A percentile compares a stretch with the other conserved stretches of the same genome.
Evolutionary conservation across 1,284 basidiomycete genomes (phyloP).

Genomic region (Flammula alnicola): DNA sequence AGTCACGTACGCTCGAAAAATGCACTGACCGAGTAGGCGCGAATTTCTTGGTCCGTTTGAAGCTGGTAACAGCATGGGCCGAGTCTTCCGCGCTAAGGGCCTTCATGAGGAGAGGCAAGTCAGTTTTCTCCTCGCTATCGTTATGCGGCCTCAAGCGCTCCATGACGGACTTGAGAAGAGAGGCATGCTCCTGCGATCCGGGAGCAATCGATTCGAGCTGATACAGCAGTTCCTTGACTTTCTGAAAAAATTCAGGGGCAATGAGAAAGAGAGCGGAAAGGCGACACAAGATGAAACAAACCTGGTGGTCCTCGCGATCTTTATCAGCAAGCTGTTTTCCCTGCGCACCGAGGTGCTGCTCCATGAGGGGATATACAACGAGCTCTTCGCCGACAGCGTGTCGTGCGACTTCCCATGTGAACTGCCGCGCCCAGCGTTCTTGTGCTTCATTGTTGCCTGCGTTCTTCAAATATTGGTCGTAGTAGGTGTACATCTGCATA

Average conservation of each 20-base stretch:
- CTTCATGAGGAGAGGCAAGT: constrained; percentile 58
- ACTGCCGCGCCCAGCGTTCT: constrained; percentile 58
- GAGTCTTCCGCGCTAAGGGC: constrained; percentile 47
- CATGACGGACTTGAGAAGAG: constrained; percentile 49
- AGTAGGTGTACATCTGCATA: constrained; percentile 49
- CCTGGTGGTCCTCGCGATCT: constrained; percentile 65
- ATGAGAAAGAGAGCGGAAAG: not conserved
- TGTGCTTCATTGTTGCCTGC: constrained; percentile 51
- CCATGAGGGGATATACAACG: constrained; percentile 70
- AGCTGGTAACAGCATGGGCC: constrained; percentile 47
- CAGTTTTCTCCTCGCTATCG: constrained; percentile 58
- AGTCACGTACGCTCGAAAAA: too few species aligned
- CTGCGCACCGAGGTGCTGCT: constrained; percentile 58
- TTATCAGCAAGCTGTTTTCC: constrained; percentile 59
- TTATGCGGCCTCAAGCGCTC: constrained; percentile 55
- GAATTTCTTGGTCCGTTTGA: constrained; percentile 66
- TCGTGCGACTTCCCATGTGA: constrained; percentile 64
- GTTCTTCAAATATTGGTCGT: constrained; percentile 53
- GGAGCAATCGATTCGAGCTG: constrained; percentile 48
- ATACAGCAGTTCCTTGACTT: constrained; percentile 53
- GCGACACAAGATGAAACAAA: constrained; percentile 26
- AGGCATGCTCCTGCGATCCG: constrained; percentile 48
- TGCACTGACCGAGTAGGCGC: constrained; percentile 51
- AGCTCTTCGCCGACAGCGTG: constrained; percentile 72
- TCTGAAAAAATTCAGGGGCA: constrained; percentile 15